A percentile compares a stretch with the other conserved stretches of the same genome.
phyloP scores from a whole-genome alignment of 257 asterid genomes.

The Fraxinus americana region DNA sequence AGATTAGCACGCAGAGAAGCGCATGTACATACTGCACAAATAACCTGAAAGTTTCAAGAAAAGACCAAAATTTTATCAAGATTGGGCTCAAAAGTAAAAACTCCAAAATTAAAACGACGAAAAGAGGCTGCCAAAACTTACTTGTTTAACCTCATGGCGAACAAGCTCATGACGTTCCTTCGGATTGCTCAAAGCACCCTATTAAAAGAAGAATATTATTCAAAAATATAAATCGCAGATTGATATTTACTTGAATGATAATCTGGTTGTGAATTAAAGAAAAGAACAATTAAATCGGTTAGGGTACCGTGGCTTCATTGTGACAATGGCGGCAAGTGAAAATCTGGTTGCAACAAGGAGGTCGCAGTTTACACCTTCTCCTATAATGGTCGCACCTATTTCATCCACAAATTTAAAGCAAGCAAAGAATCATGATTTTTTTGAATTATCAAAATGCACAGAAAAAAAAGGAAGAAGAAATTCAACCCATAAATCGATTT shows the following conservation, averaged over 20 bases:
- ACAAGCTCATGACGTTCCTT: conserved; percentile 76
- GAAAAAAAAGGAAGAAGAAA: background rate
- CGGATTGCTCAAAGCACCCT: conserved; percentile 67
- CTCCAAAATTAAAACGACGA: background rate
- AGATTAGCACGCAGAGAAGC: no score
- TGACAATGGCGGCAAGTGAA: conserved; percentile 94
- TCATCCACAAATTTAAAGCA: background rate
- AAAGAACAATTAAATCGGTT: no score
- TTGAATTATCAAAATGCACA: background rate
- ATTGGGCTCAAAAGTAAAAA: background rate
- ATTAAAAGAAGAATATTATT: conserved; percentile 14
- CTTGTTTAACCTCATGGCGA: conserved; percentile 77
- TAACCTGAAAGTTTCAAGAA: conserved; percentile 37
- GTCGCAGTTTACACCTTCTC: conserved; percentile 78
- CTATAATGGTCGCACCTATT: conserved; percentile 79
- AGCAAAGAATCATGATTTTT: background rate
- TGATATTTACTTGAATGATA: conserved; percentile 1
- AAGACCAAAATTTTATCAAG: background rate
- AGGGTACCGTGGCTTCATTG: conserved; percentile 70
- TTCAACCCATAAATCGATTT: conserved; percentile 64
- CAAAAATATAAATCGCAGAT: background rate
- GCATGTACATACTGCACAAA: conserved; percentile 68
- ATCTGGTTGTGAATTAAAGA: background rate
- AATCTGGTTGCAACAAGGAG: conserved; percentile 82
- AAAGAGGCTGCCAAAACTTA: conserved; percentile 16